Base-by-base conservation (phyloP, 1,284 basidiomycete species). In the Mycena sp. region DNA sequence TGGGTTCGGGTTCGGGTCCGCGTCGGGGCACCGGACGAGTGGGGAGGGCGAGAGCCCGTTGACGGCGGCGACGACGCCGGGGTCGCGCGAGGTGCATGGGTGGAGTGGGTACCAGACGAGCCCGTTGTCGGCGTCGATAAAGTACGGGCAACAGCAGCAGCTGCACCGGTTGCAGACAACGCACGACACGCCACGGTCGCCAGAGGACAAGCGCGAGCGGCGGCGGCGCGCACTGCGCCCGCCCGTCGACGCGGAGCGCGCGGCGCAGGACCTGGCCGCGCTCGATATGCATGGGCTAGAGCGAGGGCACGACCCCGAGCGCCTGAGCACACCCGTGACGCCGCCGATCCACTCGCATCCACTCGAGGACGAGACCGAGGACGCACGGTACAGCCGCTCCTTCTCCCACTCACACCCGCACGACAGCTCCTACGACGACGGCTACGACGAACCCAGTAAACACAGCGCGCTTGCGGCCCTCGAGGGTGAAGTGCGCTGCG, bases 311-410 rank as follows among this genome's bases (percentile, higher is more conserved):
- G n/a, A n/a, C n/a, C 7, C 7, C 32, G 32, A 35, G 32, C 9
- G 9, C 9, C 32, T 14, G 32, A 7, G 9, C 9, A 35, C 32
- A 14, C 59, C 63, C 32, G 3, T 38, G 45, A 64, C 63, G 23
- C 59, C 60, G 28, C 60, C 64, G 40, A 61, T 67, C 5, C 65
- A 67, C 46, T 67, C 65, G 45, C 65, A 67, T 45, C 65, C 65
- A 28, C 53, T 67, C 46, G 64, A 30, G 23, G 60, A 60, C 44
- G 64, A 66, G 45, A 29, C 50, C 41, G 64, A 66, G 32, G 64
- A 7, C 16, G 46, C 9, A 17, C 19, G 30, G 44, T 56, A 38
- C 21, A 56, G 59, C 21, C 57, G 57, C 32, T 56, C 57, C 25
- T 9, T 43, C n/a, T n/a, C n/a, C n/a, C n/a, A n/a, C n/a, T n/a